Evolutionary conservation across 163 green algal genomes (phyloP), one percentile per base, ranked within the genome.

Genomic region (Scenedesmus sp.): DNA sequence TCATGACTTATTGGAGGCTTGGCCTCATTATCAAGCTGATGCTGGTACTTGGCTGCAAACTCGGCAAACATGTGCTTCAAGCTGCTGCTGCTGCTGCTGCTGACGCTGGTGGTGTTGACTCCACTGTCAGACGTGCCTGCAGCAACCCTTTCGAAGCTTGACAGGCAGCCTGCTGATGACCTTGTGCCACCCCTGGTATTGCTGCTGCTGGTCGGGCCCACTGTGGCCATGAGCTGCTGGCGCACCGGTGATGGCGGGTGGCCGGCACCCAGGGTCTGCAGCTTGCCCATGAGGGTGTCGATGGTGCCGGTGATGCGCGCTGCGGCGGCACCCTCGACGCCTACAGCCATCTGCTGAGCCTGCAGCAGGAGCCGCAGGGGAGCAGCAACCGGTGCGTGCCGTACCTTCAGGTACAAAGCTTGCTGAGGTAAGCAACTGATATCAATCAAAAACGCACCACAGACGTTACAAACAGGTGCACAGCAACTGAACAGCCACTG

Each of bases 61-160:
- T 83, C 40, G 3, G 44, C 61, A 80, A 89, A 89, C 37, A 89
- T 49, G 49, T 83, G 51, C 82, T 87, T 87, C 53, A 87, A 22
- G 53, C 51, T 79, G 82, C 82, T 87, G 53, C 37, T 87, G 51
- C 12, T 42, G 22, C 20, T 20, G 20, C 35, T 76, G 22, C n/a
- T n/a, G n/a, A n/a, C n/a, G n/a, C n/a, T n/a, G n/a, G n/a, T n/a
- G n/a, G n/a, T n/a, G n/a, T 37, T 51, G 30, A n/a, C 51, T 12
- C 46, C 7, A 20, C 81, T 72, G 18, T n/a, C 46, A 46, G 42
- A 61, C 51, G 22, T 70, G 56, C 56, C 22, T 70, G 56, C 30
- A 44, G n/a, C 33, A 9, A 10, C 33, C 22, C 40, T 44, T 5
- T 35, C 82, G 59, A 15, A 35, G 10, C 81, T 30, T 33, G 81